phyloP scores from a whole-genome alignment of 2,329 filamentous ascomycete species.

The Fusarium camptoceras region DNA sequence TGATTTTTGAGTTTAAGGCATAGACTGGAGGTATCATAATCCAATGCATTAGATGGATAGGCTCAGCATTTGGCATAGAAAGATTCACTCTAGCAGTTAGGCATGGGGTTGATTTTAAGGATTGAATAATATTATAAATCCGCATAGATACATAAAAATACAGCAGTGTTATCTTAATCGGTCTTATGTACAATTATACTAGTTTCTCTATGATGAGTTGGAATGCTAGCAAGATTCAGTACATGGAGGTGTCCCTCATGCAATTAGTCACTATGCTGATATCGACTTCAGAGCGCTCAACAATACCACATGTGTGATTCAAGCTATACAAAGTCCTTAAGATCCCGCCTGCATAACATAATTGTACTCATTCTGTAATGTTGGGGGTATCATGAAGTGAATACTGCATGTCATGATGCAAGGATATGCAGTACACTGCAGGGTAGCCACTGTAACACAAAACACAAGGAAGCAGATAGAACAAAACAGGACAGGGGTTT shows the following conservation, averaged over 20 bases:
- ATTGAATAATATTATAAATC: background rate
- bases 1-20: slow-evolving; percentile 26
- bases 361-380: too few relatives aligned
- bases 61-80: slow-evolving; percentile 22
- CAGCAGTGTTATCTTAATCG: background rate
- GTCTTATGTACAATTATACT: background rate
- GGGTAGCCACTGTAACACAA: background rate
- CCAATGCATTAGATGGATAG: slow-evolving; percentile 26
- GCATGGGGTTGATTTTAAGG: slow-evolving; percentile 1
- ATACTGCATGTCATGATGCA: background rate
- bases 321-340: background rate
- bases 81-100: slow-evolving; percentile 1
- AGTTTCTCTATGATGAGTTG: background rate
- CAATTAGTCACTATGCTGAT: background rate
- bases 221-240: background rate
- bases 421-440: background rate
- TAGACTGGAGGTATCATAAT: slow-evolving; percentile 22
- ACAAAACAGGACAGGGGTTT: background rate
- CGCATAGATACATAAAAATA: slow-evolving; percentile 12
- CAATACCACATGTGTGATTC: background rate
- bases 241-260: background rate
- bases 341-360: background rate
- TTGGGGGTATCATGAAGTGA: background rate
- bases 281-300: too few relatives aligned
- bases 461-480: background rate